Conservation (phyloP, 805 yeast species). For the Sugiyamaella valdiviana region DNA sequence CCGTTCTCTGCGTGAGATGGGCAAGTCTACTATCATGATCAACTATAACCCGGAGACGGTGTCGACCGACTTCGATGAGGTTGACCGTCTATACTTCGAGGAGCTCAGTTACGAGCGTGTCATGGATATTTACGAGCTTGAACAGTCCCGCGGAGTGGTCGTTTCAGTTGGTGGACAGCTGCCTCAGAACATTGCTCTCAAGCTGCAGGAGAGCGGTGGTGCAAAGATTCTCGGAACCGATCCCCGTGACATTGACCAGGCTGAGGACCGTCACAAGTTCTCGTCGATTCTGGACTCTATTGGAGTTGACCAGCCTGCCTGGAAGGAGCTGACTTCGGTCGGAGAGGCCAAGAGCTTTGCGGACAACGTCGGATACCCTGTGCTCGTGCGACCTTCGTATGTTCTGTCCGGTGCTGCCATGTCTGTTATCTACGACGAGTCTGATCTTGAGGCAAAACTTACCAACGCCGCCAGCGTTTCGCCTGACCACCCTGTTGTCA, state of each 20-base stretch:
- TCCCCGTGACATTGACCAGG: slow-evolving; percentile 92
- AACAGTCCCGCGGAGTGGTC: slow-evolving; percentile 81
- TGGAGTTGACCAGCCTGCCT: slow-evolving; percentile 91
- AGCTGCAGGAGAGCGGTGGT: slow-evolving; percentile 65
- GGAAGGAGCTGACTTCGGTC: slow-evolving; percentile 90
- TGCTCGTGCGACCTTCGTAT: slow-evolving; percentile 93
- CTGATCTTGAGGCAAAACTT: slow-evolving; percentile 75
- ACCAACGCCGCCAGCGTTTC: slow-evolving; percentile 88
- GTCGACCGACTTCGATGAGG: slow-evolving; percentile 97
- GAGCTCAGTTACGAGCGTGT: slow-evolving; percentile 94
- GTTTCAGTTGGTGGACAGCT: slow-evolving; percentile 97
- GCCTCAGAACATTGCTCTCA: slow-evolving; percentile 93
- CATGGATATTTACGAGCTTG: slow-evolving; percentile 93
- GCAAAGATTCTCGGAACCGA: slow-evolving; percentile 89
- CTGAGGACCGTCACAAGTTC: slow-evolving; percentile 98
- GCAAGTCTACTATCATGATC: slow-evolving; percentile 89
- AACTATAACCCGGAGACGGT: slow-evolving; percentile 99
- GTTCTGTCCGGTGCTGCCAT: slow-evolving; percentile 98
- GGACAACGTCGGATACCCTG: slow-evolving; percentile 84
- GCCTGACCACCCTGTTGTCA: slow-evolving; percentile 95
- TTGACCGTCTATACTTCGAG: slow-evolving; percentile 93
- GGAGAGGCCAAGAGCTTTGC: slow-evolving; percentile 85
- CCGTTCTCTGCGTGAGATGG: slow-evolving; percentile 81
- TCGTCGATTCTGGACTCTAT: slow-evolving; percentile 89
- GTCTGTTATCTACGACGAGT: slow-evolving; percentile 79